phyloP scores from a whole-genome alignment of 176 grass and related monocot genomes.

The Carex myosuroides region DNA sequence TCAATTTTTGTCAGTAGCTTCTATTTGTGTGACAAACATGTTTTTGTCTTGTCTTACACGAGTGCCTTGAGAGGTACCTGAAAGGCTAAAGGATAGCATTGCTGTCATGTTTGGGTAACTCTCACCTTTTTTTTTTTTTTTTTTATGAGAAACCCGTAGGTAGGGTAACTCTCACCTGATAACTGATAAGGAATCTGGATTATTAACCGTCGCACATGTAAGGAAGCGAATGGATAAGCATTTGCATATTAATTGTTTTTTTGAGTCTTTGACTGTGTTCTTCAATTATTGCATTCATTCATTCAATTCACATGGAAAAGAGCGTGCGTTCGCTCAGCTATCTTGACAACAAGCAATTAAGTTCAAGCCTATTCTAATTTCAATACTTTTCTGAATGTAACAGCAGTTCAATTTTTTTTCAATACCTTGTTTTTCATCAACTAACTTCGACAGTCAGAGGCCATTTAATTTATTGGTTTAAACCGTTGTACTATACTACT shows the following conservation, averaged over 20 bases:
- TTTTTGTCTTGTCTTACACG: neutral
- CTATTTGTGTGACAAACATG: neutral
- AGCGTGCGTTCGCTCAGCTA: too few relatives aligned
- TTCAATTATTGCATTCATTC: neutral
- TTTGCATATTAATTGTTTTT: neutral
- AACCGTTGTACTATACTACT: too few relatives aligned
- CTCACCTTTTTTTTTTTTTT: too few relatives aligned
- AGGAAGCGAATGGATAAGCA: neutral
- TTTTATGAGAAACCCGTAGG: too few relatives aligned
- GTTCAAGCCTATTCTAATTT: too few relatives aligned
- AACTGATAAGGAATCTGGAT: neutral
- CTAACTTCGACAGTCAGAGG: too few relatives aligned
- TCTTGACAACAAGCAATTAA: too few relatives aligned
- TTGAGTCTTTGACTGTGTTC: neutral
- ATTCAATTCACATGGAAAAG: neutral
- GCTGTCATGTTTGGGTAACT: neutral
- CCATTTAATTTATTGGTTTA: too few relatives aligned
- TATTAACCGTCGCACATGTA: neutral
- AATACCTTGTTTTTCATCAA: too few relatives aligned
- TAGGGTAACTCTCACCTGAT: neutral
- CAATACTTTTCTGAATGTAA: too few relatives aligned
- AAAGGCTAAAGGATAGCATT: neutral
- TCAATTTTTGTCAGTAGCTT: too few relatives aligned
- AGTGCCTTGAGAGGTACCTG: neutral
- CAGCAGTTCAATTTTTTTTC: too few relatives aligned